Base-by-base conservation (phyloP, 768 basidiomycete species). In the Naganishia kalamii region DNA sequence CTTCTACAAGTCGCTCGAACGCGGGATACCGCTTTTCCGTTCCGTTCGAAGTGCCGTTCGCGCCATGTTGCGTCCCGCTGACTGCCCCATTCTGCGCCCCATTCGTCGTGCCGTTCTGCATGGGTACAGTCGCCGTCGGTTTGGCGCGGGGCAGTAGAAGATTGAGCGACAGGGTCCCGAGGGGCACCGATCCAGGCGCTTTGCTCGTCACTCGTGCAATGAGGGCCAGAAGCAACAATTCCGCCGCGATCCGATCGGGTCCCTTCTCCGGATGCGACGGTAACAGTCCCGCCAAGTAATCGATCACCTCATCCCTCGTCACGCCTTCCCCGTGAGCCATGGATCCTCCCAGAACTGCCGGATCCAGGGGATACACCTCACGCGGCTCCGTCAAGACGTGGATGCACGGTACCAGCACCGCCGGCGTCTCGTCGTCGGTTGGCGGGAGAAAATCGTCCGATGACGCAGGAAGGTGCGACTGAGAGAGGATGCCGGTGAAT, bases 121-220 rank as follows among this genome's bases (percentile, higher is more conserved):
- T 8, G 37, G 37, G 37, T 8, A 17, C 17, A 40, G 37, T 40
- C 27, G 10, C n/a, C 54, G 21, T 40, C 32, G 48, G 13, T 35
- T 57, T 33, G 41, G 29, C 51, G n/a, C 51, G 51, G 2, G 60
- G 51, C 4, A 66, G 52, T 17, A 71, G 61, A 30, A 76, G 65
- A 51, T 78, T 75, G 17, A 78, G 21, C 5, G 75, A 67, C 11
- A 78, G 59, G 2, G 74, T 71, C 12, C 77, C 77, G 4, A 76
- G 64, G 10, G 75, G 77, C 3, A 62, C 41, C 13, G 71, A 62
- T 1, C 69, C 66, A 0, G 69, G 46, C 13, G 71, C 70, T 32
- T 74, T 69, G 11, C 68, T 60, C 1, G 70, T 66, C 0, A 75
- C 75, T 3, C 67, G 66, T 6, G 75, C 70, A 15, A 78, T 47